These are phyloP conservation scores for Aciculosporium take DNA, from an alignment of 2,329 filamentous ascomycete genomes.

Conservation along the genomic window DNA sequence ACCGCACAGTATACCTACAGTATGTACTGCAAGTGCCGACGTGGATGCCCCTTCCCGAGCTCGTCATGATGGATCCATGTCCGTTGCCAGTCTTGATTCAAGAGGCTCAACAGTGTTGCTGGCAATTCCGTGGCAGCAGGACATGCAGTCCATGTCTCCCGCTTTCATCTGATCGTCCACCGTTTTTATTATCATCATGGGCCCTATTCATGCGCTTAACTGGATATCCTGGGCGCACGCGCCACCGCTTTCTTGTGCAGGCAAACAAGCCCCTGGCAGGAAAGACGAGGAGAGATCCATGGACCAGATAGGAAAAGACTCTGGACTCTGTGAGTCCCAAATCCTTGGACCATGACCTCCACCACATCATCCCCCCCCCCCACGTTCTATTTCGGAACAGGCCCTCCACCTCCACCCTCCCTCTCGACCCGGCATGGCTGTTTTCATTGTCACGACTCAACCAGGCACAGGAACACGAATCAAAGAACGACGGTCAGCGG, in stretches of 20 bases:
- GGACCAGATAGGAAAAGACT: too few species aligned
- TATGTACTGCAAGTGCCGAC: not conserved
- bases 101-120: too few species aligned
- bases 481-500: not conserved
- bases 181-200: not conserved
- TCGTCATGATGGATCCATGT: not conserved
- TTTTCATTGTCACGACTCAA: not conserved
- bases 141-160: not conserved
- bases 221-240: not conserved
- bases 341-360: too few species aligned
- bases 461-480: not conserved
- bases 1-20: not conserved
- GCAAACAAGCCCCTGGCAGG: not conserved
- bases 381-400: slow-evolving; percentile 6
- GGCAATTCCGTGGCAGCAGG: not conserved
- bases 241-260: not conserved
- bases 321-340: too few species aligned
- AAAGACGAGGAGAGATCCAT: not conserved
- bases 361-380: slow-evolving; percentile 5
- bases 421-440: not conserved
- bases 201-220: not conserved
- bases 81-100: not conserved
- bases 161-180: not conserved
- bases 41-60: not conserved
- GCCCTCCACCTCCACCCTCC: not conserved